Evolutionary conservation across 352 stramenopile genomes (phyloP).

Genomic region (Pythium guiyangense): DNA sequence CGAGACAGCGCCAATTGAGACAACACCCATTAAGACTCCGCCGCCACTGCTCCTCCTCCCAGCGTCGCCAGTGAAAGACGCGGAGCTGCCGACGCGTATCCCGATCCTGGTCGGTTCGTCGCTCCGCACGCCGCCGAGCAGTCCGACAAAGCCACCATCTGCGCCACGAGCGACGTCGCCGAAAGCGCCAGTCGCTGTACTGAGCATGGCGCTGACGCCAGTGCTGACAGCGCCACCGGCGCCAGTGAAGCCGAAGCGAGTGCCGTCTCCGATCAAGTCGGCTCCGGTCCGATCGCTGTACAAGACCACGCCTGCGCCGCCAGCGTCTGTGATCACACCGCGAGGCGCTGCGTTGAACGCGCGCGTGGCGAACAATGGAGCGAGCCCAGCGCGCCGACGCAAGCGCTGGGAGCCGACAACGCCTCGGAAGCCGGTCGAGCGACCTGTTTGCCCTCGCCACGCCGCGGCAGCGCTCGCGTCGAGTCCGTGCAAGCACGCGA

Average conservation of each 20-base stretch:
- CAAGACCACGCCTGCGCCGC: background rate
- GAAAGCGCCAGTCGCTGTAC: background rate
- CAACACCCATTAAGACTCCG: background rate
- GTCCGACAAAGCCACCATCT: background rate
- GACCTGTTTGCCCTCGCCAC: conserved; percentile 5
- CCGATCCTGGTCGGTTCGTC: conserved; percentile 3
- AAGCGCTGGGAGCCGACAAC: conserved; percentile 7
- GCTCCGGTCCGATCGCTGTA: background rate
- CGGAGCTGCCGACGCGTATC: conserved; percentile 3
- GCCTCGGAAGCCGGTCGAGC: conserved; percentile 4
- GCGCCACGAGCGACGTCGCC: background rate
- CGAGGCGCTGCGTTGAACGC: too few species aligned
- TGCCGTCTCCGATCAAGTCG: background rate
- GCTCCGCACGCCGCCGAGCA: background rate
- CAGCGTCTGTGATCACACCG: background rate
- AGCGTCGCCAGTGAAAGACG: background rate
- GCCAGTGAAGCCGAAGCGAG: background rate
- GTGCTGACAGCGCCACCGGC: too few species aligned
- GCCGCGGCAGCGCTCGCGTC: conserved; percentile 1
- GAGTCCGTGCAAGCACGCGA: background rate
- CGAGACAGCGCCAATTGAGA: background rate
- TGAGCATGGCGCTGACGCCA: too few species aligned
- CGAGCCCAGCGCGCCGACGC: background rate
- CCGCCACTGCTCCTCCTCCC: background rate
- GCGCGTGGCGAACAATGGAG: background rate